Evolutionary conservation across 352 stramenopile species (phyloP), one percentile per base, ranked within the genome.

Genomic region (Pythium folliculosum): DNA sequence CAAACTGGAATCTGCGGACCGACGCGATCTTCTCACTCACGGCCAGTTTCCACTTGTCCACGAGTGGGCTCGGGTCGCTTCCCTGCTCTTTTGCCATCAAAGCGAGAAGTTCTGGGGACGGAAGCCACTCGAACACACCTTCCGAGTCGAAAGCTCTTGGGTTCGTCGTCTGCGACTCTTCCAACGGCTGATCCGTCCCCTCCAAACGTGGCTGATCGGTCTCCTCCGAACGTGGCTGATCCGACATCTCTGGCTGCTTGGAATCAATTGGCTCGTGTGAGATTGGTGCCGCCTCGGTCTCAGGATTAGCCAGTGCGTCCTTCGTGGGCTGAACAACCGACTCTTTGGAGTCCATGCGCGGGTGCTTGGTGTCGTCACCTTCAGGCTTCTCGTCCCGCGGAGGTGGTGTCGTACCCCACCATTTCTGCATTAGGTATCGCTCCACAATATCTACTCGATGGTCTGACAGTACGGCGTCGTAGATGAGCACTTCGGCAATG

Each of bases 71-170:
- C 13, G 69, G 66, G 38, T 75, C 69, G 16, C 13, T 54, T 25
- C 38, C 10, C 65, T 50, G 12, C 43, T 49, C 27, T 55, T 16
- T 63, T 13, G 44, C 22, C 23, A 60, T 73, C 2, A 53, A 17
- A 2, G 55, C 37, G 14, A 83, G 70, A 21, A 81, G 40, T 0
- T 71, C 67, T 4, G 71, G 13, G 1, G 69, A 69, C 22, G 84
- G 80, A 5, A 43, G 64, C 84, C 84, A 92, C 69, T 90, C 84
- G 57, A 92, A 92, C 50, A 92, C 74, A 6, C 73, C 63, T 21
- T 86, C 78, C 0, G 84, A 63, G 65, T 89, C 71, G 44, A 84
- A 65, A 45, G 65, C 35, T 22, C 59, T 54, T 38, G 63, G 47
- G 52, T 44, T 50, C 5, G 14, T 45, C 16, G 50, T 59, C 47